These are phyloP conservation scores for Solanum neorickii DNA, from an alignment of 257 asterid genomes.

Conservation along the genomic window DNA sequence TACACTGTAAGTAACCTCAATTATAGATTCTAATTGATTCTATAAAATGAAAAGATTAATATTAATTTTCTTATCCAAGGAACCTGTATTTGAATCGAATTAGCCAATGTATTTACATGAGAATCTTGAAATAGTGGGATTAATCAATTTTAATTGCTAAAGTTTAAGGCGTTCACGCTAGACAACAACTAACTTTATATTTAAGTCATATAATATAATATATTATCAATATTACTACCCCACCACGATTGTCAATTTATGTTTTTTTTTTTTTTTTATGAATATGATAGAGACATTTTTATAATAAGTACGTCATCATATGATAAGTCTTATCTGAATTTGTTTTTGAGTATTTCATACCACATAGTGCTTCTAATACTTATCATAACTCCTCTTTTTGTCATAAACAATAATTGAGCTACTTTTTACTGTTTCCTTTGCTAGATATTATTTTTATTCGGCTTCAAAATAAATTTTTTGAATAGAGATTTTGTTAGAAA, in stretches of 20 bases:
- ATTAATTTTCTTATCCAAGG: not conserved
- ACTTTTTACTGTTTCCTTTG: not conserved
- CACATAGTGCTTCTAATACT: not conserved
- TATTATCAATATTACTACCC: not conserved
- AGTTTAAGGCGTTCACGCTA: not conserved
- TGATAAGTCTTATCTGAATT: not conserved
- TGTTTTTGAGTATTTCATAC: not conserved
- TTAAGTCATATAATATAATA: not conserved
- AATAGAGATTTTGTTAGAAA: not conserved
- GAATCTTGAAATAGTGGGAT: constrained; percentile 32
- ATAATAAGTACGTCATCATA: not conserved
- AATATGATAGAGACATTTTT: not conserved
- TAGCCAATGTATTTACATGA: constrained; percentile 5
- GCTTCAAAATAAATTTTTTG: too few species aligned
- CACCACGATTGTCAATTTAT: not conserved
- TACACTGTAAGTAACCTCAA: not conserved
- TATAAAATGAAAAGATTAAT: not conserved
- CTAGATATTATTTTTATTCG: not conserved
- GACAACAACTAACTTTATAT: not conserved
- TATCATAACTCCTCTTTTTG: not conserved
- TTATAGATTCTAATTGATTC: not conserved
- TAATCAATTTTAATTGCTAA: not conserved
- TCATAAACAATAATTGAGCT: not conserved
- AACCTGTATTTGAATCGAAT: constrained; percentile 11
- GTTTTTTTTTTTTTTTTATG: not conserved